Base-by-base conservation (phyloP, 1,284 basidiomycete genomes). In the Polyporus tsugae region DNA sequence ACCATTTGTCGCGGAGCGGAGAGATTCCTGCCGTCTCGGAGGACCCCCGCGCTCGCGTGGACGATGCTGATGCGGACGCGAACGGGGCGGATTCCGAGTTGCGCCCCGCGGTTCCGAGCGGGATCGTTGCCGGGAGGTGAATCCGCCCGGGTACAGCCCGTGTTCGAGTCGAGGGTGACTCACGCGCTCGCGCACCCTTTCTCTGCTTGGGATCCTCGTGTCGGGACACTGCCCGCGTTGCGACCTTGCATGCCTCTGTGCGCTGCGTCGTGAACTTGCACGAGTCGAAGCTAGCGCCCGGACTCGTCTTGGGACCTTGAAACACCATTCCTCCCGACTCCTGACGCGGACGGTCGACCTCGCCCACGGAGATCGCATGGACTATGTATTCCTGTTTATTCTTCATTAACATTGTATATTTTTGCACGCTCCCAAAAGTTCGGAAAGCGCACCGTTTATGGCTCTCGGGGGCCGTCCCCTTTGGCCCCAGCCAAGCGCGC, bases 1-100 rank as follows among this genome's bases (percentile, higher is more conserved):
- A 93, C 76, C 89, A 95, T 75, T 87, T 95, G 65, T 79, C 85
- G 38, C 83, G 86, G 62, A 87, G 86, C 67, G 94, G 94, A 7
- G 94, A 95, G 82, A 90, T 92, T 67, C 87, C 89, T 33, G 88
- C 86, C 33, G 88, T 91, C 9, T 77, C 78, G 58, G 88, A 93
- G 70, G 88, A 92, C 77, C 74, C 81, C 41, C 84, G 88, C 57
- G 69, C 71, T 19, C 62, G 71, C 38, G 22, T 46, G 41, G 49
- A 55, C 53, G n/a, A 39, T 10, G 58, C 2, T 1, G 53, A 58
- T 57, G 33, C 36, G 22, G 62, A 49, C 15, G 60, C 6, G 67
- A 62, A 60, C 41, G 22, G 29, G 11, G 65, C 2, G 46, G 62
- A 44, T 19, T 1, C 41, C 25, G 57, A 41, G 4, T 6, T 60